Percentiles rank a stretch among this genome's conserved stretches.
These are phyloP conservation scores for Microbotryum scabiosae DNA, from an alignment of 1,284 basidiomycete species.

Conservation along the genomic window DNA sequence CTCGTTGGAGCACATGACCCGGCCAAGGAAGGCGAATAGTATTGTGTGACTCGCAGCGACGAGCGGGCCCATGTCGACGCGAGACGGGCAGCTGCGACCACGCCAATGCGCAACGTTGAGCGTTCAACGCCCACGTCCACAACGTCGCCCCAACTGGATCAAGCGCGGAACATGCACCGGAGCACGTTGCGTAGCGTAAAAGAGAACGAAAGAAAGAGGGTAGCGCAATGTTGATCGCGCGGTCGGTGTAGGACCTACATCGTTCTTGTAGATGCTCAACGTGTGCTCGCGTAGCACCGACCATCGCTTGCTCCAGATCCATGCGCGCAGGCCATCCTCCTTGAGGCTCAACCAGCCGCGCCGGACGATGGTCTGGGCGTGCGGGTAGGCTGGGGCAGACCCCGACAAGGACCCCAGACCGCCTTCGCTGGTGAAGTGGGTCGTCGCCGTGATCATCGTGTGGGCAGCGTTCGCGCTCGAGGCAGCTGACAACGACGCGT, in stretches of 20 bases:
- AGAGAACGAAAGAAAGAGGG: conserved; percentile 3
- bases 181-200: not conserved
- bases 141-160: too few species aligned
- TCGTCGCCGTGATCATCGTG: not conserved
- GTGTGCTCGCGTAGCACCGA: conserved; percentile 73
- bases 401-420: not conserved
- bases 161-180: conserved; percentile 1
- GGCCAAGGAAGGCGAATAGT: too few species aligned
- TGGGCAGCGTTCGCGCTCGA: not conserved
- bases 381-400: not conserved
- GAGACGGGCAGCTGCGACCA: conserved; percentile 1
- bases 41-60: too few species aligned
- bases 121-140: not conserved
- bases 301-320: conserved; percentile 90
- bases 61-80: too few species aligned
- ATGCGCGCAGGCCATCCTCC: conserved; percentile 81
- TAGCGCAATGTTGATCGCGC: conserved; percentile 33
- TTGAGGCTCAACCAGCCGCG: conserved; percentile 69
- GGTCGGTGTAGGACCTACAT: conserved; percentile 49
- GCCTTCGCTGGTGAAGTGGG: not conserved
- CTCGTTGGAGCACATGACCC: too few species aligned
- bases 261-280: conserved; percentile 81
- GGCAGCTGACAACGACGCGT: not conserved
- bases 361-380: conserved; percentile 46
- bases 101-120: too few species aligned